Evolutionary conservation across 2,329 filamentous ascomycete genomes (phyloP).

Genomic region (Ceratocystis alfenasii): DNA sequence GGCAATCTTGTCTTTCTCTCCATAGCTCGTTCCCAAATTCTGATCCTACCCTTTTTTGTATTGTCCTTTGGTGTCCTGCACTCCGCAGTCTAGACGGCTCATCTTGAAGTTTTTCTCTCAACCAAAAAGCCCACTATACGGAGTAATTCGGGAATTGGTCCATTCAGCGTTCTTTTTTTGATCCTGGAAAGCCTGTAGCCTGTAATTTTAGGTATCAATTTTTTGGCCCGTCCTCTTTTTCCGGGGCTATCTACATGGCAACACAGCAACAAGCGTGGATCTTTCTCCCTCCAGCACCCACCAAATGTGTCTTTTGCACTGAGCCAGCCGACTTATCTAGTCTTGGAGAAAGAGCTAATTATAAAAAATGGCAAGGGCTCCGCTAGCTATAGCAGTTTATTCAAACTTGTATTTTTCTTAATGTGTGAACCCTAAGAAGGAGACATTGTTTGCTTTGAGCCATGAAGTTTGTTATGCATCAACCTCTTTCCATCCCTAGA

Average conservation of each 20-base stretch:
- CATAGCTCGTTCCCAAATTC: slow-evolving; percentile 4
- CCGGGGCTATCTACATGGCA: slow-evolving; percentile 4
- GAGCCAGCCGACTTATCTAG: background rate
- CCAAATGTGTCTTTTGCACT: slow-evolving; percentile 10
- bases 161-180: slow-evolving; percentile 17
- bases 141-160: slow-evolving; percentile 21
- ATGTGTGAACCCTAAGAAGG: too few relatives aligned
- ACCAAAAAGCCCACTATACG: slow-evolving; percentile 16
- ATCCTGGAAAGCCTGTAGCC: slow-evolving; percentile 20
- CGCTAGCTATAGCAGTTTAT: too few relatives aligned
- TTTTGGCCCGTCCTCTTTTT: slow-evolving; percentile 8
- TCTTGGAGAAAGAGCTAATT: too few relatives aligned
- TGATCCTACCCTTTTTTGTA: background rate
- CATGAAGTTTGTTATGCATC: too few relatives aligned
- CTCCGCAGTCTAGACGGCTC: background rate
- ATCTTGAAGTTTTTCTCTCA: slow-evolving; percentile 16
- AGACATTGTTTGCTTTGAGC: too few relatives aligned
- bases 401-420: too few relatives aligned
- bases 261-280: slow-evolving; percentile 8
- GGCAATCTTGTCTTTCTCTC: background rate
- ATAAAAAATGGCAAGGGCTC: too few relatives aligned
- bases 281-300: slow-evolving; percentile 2
- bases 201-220: slow-evolving; percentile 23
- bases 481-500: too few relatives aligned
- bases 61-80: slow-evolving; percentile 1